Evolutionary conservation across 345 rosid species (phyloP), one percentile per base, ranked within the genome.

Genomic region (Bretschneidera sinensis): DNA sequence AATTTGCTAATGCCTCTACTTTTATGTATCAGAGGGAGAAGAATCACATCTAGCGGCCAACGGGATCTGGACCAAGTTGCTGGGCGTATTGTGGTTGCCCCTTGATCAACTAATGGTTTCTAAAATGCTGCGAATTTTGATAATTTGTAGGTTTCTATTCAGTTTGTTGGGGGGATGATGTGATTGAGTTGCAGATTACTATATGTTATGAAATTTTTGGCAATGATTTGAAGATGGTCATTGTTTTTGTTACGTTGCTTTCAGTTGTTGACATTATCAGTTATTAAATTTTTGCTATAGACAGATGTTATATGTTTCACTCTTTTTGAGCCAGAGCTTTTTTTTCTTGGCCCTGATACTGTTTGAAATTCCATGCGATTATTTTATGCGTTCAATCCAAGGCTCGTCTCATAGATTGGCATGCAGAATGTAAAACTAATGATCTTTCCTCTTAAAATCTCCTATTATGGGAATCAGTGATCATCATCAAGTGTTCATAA

Each of bases 51-150:
- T 20, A 88, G 71, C 15, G 96, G 98, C 19, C 91, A 78, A 55
- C 64, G 98, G 47, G 98, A 91, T 78, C 89, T 91, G 43, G 98
- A 91, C 72, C 94, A 91, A 71, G 98, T 91, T 55, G 91, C 98
- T 8, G 94, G 98, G 14, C 81, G 86, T 51, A 81, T 83, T 39
- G 83, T 77, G 21, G 77, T 77, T 64, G 76, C 83, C 25, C 71
- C 79, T 55, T 81, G 69, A 75, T 55, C 58, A 51, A n/a, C 63
- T 22, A 17, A 58, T 54, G 59, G 45, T 60, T 55, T 39, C 45
- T 39, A 14, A 1, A 1, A 5, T 39, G 45, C 45, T 39, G 45
- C 11, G 11, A 39, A 39, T 39, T 11, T 11, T 39, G 45, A 39
- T 39, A 39, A 39, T 39, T 39, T 39, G 11, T 39, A 39, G 45